These are phyloP conservation scores for Hyphodiscus sp. DNA, from an alignment of 2,329 filamentous ascomycete genomes.

Conservation along the genomic window DNA sequence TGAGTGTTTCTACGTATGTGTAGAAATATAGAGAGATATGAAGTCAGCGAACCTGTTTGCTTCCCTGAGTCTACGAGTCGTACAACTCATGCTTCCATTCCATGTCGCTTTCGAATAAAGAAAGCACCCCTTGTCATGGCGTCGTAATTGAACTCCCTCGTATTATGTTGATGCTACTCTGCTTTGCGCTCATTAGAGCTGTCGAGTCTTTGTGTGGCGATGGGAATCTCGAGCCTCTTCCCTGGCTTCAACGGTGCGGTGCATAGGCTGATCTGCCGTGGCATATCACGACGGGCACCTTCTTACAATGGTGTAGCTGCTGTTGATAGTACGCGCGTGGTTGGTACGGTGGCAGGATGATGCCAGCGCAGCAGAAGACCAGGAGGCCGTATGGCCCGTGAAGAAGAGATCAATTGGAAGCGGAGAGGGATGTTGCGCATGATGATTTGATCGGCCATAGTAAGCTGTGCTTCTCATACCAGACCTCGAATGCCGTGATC, in stretches of 20 bases:
- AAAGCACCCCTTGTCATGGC: background rate
- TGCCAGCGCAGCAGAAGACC: background rate
- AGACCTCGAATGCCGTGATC: conserved; percentile 3
- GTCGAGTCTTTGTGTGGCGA: background rate
- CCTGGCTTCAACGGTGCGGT: background rate
- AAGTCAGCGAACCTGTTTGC: background rate
- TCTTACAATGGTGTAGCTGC: conserved; percentile 15
- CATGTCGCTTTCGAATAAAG: background rate
- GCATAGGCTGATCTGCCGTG: conserved; percentile 14
- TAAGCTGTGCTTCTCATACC: conserved; percentile 8
- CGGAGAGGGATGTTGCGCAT: conserved; percentile 11
- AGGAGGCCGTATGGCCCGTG: background rate
- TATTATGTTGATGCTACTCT: background rate
- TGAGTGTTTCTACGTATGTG: background rate
- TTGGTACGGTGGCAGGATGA: background rate
- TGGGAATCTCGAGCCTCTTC: background rate
- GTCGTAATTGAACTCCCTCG: no score
- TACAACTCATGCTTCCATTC: no score
- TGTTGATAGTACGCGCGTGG: conserved; percentile 2
- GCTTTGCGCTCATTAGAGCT: no score
- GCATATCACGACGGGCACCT: conserved; percentile 14
- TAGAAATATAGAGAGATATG: background rate
- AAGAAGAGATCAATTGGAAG: conserved; percentile 5
- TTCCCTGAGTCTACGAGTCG: background rate
- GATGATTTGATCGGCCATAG: conserved; percentile 5